phyloP scores from a whole-genome alignment of 2,329 filamentous ascomycete species.

The Monosporascus sp. region DNA sequence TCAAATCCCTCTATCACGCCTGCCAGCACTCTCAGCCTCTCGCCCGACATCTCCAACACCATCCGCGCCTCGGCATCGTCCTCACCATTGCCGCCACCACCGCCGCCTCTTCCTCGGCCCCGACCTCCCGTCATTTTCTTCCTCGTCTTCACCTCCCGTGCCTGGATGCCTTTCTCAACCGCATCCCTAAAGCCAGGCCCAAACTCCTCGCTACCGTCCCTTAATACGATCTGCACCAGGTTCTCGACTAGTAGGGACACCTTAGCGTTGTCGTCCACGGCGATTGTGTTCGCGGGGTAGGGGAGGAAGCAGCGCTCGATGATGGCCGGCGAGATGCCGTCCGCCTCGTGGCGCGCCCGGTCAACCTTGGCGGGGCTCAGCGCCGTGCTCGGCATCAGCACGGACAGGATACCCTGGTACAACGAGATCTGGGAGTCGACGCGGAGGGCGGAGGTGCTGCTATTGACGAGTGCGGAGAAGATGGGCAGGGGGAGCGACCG shows the following conservation, averaged over 20 bases:
- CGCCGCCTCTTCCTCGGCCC: constrained; percentile 18
- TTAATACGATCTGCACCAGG: constrained; percentile 51
- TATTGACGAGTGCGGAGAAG: constrained; percentile 52
- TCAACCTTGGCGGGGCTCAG: constrained; percentile 38
- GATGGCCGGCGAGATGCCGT: constrained; percentile 39
- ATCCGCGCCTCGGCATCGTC: constrained; percentile 38
- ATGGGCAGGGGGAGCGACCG: constrained; percentile 52
- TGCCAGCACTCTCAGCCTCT: constrained; percentile 37
- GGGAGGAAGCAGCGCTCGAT: constrained; percentile 59
- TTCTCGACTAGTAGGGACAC: constrained; percentile 65
- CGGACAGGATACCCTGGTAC: constrained; percentile 38
- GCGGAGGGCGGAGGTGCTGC: constrained; percentile 32
- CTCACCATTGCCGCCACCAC: constrained; percentile 17
- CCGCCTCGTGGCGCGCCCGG: constrained; percentile 29
- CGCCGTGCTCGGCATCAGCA: constrained; percentile 38
- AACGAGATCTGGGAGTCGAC: constrained; percentile 39
- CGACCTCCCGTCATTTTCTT: constrained; percentile 29
- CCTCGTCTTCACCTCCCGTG: constrained; percentile 43
- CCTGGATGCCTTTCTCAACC: constrained; percentile 41
- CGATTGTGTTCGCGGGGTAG: constrained; percentile 57
- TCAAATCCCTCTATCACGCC: constrained; percentile 25
- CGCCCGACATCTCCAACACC: constrained; percentile 39
- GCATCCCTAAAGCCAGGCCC: constrained; percentile 33
- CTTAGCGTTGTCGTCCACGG: constrained; percentile 65
- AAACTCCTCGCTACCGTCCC: constrained; percentile 29